A percentile compares a stretch with the other conserved stretches of the same genome.
phyloP scores from a whole-genome alignment of 1,139 yeast genomes.

The Sugiyamaella pinicola region DNA sequence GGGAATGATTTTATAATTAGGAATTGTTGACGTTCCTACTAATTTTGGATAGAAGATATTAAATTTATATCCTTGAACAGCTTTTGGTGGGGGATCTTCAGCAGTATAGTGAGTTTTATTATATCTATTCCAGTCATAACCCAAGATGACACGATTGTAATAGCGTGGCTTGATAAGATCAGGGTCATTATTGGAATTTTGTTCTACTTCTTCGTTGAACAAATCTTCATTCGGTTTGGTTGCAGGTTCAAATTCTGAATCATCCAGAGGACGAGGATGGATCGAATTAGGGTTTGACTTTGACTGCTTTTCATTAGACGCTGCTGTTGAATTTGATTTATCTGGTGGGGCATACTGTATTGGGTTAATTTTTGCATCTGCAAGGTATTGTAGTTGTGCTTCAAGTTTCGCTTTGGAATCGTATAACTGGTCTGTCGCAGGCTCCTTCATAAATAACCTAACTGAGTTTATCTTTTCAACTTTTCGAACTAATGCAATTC shows the following conservation, averaged over 20 bases:
- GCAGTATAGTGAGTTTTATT: slow-evolving; percentile 42
- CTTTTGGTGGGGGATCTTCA: slow-evolving; percentile 46
- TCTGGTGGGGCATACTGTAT: background rate
- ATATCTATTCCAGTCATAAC: slow-evolving; percentile 45
- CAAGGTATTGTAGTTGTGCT: slow-evolving; percentile 5
- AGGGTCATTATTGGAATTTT: slow-evolving; percentile 5
- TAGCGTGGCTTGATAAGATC: slow-evolving; percentile 38
- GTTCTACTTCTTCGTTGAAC: slow-evolving; percentile 14
- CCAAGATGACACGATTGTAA: slow-evolving; percentile 40
- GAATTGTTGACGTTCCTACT: slow-evolving; percentile 35
- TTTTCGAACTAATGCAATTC: slow-evolving; percentile 25
- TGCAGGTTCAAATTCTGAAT: slow-evolving; percentile 3
- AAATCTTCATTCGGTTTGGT: slow-evolving; percentile 6
- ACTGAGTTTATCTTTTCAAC: slow-evolving; percentile 16
- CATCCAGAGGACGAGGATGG: background rate
- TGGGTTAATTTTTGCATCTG: slow-evolving; percentile 2
- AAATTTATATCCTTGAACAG: slow-evolving; percentile 46
- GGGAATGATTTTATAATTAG: slow-evolving; percentile 40
- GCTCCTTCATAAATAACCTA: background rate
- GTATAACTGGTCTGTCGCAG: background rate
- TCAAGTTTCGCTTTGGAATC: background rate
- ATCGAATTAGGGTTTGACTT: background rate
- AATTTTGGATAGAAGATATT: slow-evolving; percentile 44
- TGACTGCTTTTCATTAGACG: background rate
- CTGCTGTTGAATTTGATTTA: background rate